Evolutionary conservation across 805 yeast genomes (phyloP), one percentile per base, ranked within the genome.

Genomic region (Wickerhamomyces queroliae): DNA sequence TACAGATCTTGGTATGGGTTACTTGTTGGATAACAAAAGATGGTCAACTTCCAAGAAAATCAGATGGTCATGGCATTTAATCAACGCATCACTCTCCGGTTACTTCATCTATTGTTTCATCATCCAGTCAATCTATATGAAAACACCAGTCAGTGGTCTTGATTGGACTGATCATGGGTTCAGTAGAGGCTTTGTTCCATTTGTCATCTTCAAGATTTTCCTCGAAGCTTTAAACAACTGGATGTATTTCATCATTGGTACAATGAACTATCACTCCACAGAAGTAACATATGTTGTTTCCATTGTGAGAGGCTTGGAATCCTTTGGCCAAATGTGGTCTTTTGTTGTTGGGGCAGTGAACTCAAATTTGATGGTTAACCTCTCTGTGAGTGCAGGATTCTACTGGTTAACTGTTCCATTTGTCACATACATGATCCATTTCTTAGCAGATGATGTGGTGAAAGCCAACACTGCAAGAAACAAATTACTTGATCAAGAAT

Each of bases 181-280:
- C 27, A 22, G 30, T 26, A 42, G 36, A 15, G 34, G 46, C 1
- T 48, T 21, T 36, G 43, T 48, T 18, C 52, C 52, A 8, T 41
- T 45, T 31, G 45, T 42, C 20, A 35, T 48, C 19, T 50, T 48
- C 38, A 47, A 44, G 13, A 34, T 48, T 19, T 44, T 46, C 4
- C 37, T 29, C n/a, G 54, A 50, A 40, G 43, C 43, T 13, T 39
- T 43, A 13, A 46, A 44, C 37, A 44, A 46, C 24, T 50, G 52
- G 49, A 43, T 48, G 16, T 50, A 37, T 39, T 50, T 52, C 52
- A 37, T 42, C 2, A 38, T 43, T 15, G 46, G 52, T 18, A 37
- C 38, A 5, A 43, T 45, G 26, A 38, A 38, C 7, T 48, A 39
- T 28, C 23, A 39, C 7, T 29, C 43, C 6, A 33, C 37, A 23